phyloP scores from a whole-genome alignment of 2,329 filamentous ascomycete genomes.

The Bimuria novae-zelandiae region DNA sequence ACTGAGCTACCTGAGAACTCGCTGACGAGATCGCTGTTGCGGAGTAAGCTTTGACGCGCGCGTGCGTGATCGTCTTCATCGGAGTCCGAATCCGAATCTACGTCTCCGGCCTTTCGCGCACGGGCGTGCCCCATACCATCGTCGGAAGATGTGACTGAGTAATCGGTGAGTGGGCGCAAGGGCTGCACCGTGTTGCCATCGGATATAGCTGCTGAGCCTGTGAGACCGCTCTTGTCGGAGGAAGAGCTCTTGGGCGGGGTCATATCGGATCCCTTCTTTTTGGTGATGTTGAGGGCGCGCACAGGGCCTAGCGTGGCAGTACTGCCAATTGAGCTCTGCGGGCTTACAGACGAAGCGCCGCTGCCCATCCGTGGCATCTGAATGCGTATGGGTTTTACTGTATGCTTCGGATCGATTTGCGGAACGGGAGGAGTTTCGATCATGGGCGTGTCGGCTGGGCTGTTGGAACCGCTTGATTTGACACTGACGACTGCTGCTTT shows the following conservation, averaged over 20 bases:
- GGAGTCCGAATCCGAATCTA: constrained; percentile 39
- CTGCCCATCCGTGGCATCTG: constrained; percentile 47
- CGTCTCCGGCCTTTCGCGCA: constrained; percentile 29
- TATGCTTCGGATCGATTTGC: constrained; percentile 64
- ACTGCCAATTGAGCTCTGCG: constrained; percentile 43
- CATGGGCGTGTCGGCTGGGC: constrained; percentile 54
- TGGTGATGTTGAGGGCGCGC: constrained; percentile 52
- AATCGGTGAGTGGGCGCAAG: constrained; percentile 36
- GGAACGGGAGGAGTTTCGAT: constrained; percentile 71
- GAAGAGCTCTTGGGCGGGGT: constrained; percentile 37
- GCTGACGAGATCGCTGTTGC: constrained; percentile 36
- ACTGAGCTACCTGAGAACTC: constrained; percentile 45
- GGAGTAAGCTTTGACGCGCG: constrained; percentile 36
- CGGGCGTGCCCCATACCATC: constrained; percentile 39
- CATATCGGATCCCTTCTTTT: constrained; percentile 38
- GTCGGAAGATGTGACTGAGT: constrained; percentile 39
- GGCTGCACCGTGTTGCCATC: constrained; percentile 25
- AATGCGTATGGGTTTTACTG: constrained; percentile 41
- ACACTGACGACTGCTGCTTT: constrained; percentile 95
- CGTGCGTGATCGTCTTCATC: constrained; percentile 43
- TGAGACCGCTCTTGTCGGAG: constrained; percentile 25
- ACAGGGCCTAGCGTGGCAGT: constrained; percentile 50
- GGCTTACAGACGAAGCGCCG: constrained; percentile 30
- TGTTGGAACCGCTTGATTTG: constrained; percentile 67
- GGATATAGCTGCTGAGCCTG: constrained; percentile 25